phyloP scores from a whole-genome alignment of 176 grass and related monocot genomes.

The Guadua angustifolia region DNA sequence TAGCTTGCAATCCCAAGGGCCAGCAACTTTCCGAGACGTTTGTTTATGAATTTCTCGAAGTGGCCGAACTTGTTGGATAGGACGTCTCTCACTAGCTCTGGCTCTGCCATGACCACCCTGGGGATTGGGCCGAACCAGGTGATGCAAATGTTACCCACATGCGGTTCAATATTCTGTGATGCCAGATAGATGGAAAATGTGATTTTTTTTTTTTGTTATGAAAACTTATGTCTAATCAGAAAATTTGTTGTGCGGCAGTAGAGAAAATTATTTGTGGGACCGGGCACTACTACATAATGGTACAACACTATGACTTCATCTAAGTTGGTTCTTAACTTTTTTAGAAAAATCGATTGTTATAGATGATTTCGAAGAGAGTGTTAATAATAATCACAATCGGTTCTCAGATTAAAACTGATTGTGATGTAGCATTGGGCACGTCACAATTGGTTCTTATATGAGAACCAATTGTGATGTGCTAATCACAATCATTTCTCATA shows the following conservation, averaged over 20 bases:
- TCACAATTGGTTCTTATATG: too few species aligned
- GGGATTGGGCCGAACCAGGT: slow-evolving; percentile 60
- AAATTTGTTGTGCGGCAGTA: not conserved
- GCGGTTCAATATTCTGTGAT: not conserved
- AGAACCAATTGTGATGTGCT: too few species aligned
- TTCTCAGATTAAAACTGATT: too few species aligned
- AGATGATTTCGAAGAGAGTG: too few species aligned
- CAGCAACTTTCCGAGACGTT: slow-evolving; percentile 16
- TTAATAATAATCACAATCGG: too few species aligned
- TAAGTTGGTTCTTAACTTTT: too few species aligned
- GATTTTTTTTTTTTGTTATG: too few species aligned
- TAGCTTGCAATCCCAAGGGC: slow-evolving; percentile 51
- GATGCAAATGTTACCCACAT: slow-evolving; percentile 58
- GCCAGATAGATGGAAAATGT: not conserved
- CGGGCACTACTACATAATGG: too few species aligned
- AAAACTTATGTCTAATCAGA: not conserved
- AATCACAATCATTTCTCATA: too few species aligned
- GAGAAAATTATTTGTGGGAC: not conserved
- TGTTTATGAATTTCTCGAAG: slow-evolving; percentile 41
- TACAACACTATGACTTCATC: too few species aligned
- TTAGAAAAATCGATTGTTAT: too few species aligned
- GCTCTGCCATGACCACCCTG: slow-evolving; percentile 49
- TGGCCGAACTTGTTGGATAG: slow-evolving; percentile 69
- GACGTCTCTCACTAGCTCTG: slow-evolving; percentile 58
- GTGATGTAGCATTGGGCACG: too few species aligned